phyloP scores from a whole-genome alignment of 2,329 filamentous ascomycete genomes.

The Thyridium curvatum region DNA sequence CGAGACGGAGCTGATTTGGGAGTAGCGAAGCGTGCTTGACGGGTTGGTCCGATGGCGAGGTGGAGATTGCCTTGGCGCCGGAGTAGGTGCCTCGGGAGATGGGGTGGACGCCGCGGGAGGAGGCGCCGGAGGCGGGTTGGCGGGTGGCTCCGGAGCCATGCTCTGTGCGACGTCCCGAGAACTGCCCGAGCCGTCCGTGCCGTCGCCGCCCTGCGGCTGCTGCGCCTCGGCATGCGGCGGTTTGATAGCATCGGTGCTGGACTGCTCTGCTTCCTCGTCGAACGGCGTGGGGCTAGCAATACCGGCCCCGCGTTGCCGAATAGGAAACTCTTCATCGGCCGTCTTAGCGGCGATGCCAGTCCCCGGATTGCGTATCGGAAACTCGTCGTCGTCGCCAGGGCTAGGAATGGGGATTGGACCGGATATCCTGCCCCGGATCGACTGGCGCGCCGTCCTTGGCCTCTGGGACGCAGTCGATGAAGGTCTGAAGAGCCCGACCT shows the following conservation, averaged over 20 bases:
- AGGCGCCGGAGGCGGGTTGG: conserved; percentile 10
- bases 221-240: not conserved
- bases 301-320: conserved; percentile 19
- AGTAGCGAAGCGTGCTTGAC: conserved; percentile 38
- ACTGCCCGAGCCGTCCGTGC: conserved; percentile 5
- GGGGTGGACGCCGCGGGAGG: conserved; percentile 14
- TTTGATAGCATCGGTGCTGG: no score
- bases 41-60: conserved; percentile 26
- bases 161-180: conserved; percentile 11
- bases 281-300: conserved; percentile 24
- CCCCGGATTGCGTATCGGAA: conserved; percentile 41
- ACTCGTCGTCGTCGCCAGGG: conserved; percentile 44
- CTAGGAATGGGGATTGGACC: conserved; percentile 51
- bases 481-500: conserved; percentile 38
- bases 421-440: conserved; percentile 55
- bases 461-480: conserved; percentile 26
- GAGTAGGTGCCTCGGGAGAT: conserved; percentile 12
- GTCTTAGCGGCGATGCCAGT: conserved; percentile 24
- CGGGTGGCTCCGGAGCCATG: not conserved
- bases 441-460: conserved; percentile 32
- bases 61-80: conserved; percentile 12
- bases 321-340: conserved; percentile 21
- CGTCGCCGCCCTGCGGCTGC: not conserved
- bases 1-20: conserved; percentile 35
- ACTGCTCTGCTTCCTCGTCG: conserved; percentile 6